These are phyloP conservation scores for Saturnispora bothae DNA, from an alignment of 805 yeast genomes.

Conservation along the genomic window DNA sequence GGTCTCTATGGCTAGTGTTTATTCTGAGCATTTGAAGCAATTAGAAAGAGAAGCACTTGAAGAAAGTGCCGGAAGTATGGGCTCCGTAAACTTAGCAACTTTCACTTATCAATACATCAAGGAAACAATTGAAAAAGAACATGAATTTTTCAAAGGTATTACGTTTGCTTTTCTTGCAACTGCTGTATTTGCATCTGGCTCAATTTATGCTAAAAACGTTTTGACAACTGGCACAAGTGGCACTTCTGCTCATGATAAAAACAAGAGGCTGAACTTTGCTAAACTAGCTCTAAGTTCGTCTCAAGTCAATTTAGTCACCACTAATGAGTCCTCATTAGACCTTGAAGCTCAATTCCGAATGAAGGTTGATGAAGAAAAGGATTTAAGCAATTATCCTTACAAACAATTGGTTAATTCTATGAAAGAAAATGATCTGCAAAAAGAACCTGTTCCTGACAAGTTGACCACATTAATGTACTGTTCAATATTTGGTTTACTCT, in stretches of 20 bases:
- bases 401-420: neutral
- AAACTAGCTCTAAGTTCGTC: constrained; percentile 7
- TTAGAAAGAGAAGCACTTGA: neutral
- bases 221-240: neutral
- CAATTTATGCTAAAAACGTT: constrained; percentile 76
- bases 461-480: constrained; percentile 73
- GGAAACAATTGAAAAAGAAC: constrained; percentile 6
- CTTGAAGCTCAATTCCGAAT: constrained; percentile 8
- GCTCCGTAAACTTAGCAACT: constrained; percentile 3
- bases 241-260: neutral
- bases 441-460: constrained; percentile 48
- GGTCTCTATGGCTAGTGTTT: constrained; percentile 1
- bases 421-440: constrained; percentile 2
- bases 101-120: constrained; percentile 3
- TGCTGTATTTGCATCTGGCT: constrained; percentile 72
- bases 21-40: constrained; percentile 8
- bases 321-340: constrained; percentile 6
- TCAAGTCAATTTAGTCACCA: constrained; percentile 3
- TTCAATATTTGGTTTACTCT: constrained; percentile 57
- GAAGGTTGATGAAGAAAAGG: constrained; percentile 1
- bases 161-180: constrained; percentile 58
- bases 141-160: constrained; percentile 36
- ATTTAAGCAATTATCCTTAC: neutral
- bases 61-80: neutral
- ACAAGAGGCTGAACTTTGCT: constrained; percentile 2